Conservation (phyloP, 352 stramenopile species). For the Phytophthora colocasiae region DNA sequence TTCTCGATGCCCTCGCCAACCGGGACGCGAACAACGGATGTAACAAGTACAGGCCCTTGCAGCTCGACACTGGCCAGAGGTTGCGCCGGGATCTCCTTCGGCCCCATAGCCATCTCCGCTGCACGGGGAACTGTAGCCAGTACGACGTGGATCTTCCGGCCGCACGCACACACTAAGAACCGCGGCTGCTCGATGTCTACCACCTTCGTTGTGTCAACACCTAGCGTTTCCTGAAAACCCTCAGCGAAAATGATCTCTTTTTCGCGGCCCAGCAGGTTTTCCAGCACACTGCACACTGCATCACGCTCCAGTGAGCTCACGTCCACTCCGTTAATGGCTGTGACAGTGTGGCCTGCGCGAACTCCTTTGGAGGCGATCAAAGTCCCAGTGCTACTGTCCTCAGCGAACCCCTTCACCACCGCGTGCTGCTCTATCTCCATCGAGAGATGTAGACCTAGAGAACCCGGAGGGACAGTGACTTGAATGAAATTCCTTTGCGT, state of each 20-base stretch:
- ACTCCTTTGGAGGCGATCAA: slow-evolving; percentile 46
- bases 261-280: slow-evolving; percentile 56
- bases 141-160: slow-evolving; percentile 61
- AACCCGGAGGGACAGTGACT: slow-evolving; percentile 46
- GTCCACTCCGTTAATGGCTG: slow-evolving; percentile 66
- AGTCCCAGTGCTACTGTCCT: slow-evolving; percentile 50
- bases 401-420: slow-evolving; percentile 62
- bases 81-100: slow-evolving; percentile 53
- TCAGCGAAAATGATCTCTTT: slow-evolving; percentile 64
- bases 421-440: slow-evolving; percentile 63
- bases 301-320: slow-evolving; percentile 44
- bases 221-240: slow-evolving; percentile 34
- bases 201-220: slow-evolving; percentile 25
- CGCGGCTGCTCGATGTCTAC: slow-evolving; percentile 48
- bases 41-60: slow-evolving; percentile 47
- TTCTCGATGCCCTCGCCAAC: slow-evolving; percentile 65
- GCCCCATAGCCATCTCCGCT: slow-evolving; percentile 62
- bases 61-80: slow-evolving; percentile 64
- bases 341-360: slow-evolving; percentile 46
- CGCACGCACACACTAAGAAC: slow-evolving; percentile 69
- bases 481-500: slow-evolving; percentile 40
- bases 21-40: slow-evolving; percentile 62
- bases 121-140: slow-evolving; percentile 57
- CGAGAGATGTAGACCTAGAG: slow-evolving; percentile 67
- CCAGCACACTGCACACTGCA: slow-evolving; percentile 55